These are phyloP conservation scores for Eragrostis curvula DNA, from an alignment of 176 grass and related monocot species.

Conservation along the genomic window DNA sequence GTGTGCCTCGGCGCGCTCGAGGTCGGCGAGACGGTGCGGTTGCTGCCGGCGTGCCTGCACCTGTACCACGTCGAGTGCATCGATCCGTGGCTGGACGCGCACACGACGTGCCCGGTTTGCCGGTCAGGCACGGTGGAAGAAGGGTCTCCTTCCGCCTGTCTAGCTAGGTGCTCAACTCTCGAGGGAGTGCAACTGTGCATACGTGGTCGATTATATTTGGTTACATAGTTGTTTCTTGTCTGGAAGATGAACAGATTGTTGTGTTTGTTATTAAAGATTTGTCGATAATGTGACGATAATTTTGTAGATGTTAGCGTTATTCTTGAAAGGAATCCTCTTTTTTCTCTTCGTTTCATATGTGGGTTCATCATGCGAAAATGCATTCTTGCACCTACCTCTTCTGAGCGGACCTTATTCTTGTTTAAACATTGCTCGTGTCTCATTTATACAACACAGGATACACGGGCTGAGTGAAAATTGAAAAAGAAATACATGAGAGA, in stretches of 20 bases:
- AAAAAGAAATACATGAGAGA: too few relatives aligned
- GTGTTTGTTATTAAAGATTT: not conserved
- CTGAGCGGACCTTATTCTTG: too few relatives aligned
- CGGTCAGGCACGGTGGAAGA: not conserved
- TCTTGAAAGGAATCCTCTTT: too few relatives aligned
- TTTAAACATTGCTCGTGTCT: too few relatives aligned
- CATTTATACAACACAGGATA: too few relatives aligned
- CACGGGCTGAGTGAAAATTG: too few relatives aligned
- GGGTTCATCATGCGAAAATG: too few relatives aligned
- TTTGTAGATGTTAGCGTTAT: too few relatives aligned
- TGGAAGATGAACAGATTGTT: not conserved
- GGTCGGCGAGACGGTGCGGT: slow-evolving; percentile 39
- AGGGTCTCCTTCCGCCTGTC: not conserved
- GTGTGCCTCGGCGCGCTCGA: slow-evolving; percentile 51
- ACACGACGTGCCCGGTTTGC: slow-evolving; percentile 62
- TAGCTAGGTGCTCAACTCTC: not conserved
- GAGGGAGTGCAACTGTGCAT: too few relatives aligned
- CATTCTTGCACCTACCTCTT: too few relatives aligned
- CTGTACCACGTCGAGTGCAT: slow-evolving; percentile 58
- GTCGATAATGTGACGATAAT: too few relatives aligned
- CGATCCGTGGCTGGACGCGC: slow-evolving; percentile 50
- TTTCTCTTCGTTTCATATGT: too few relatives aligned
- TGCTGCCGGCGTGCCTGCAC: slow-evolving; percentile 48
- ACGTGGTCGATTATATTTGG: not conserved
- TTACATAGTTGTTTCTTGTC: not conserved